Percentiles rank a stretch among this genome's conserved stretches.
These are phyloP conservation scores for Geotrichum citri-aurantii DNA, from an alignment of 1,139 yeast genomes.

Conservation along the genomic window DNA sequence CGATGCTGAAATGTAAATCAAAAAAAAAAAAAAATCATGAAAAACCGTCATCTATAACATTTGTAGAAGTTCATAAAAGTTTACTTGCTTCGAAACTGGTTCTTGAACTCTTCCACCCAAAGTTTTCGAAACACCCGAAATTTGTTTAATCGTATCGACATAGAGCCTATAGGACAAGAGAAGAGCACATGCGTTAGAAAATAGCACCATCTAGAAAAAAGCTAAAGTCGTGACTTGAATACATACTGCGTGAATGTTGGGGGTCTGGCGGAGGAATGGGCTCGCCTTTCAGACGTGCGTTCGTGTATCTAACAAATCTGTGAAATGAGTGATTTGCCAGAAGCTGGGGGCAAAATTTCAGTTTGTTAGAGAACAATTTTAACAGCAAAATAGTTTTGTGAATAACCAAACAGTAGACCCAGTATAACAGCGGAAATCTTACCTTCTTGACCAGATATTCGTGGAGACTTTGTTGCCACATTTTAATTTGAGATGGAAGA, in stretches of 20 bases:
- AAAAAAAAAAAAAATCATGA: neutral
- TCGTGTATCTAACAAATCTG: slow-evolving; percentile 19
- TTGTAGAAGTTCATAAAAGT: neutral
- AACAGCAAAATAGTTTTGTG: too few relatives aligned
- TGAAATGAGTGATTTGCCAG: slow-evolving; percentile 15
- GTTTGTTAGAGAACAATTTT: neutral
- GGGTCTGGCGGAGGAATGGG: slow-evolving; percentile 19
- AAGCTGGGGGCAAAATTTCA: slow-evolving; percentile 1
- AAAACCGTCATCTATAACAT: too few relatives aligned
- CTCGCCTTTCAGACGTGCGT: slow-evolving; percentile 18
- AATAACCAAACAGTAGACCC: neutral
- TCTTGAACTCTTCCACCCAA: slow-evolving; percentile 18
- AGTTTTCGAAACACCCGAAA: slow-evolving; percentile 14
- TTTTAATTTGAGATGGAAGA: neutral
- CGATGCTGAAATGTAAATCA: neutral
- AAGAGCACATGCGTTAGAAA: neutral
- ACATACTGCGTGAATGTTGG: slow-evolving; percentile 9
- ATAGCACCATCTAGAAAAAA: neutral
- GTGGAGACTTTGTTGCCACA: slow-evolving; percentile 28
- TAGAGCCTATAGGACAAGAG: neutral
- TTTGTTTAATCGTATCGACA: slow-evolving; percentile 11
- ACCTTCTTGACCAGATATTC: slow-evolving; percentile 24
- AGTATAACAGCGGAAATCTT: neutral
- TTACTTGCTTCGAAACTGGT: slow-evolving; percentile 15
- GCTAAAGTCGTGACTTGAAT: too few relatives aligned